Percentiles rank a stretch among this genome's conserved stretches.
Evolutionary conservation across 768 basidiomycete genomes (phyloP).

Genomic region (Coprinopsis sp.): DNA sequence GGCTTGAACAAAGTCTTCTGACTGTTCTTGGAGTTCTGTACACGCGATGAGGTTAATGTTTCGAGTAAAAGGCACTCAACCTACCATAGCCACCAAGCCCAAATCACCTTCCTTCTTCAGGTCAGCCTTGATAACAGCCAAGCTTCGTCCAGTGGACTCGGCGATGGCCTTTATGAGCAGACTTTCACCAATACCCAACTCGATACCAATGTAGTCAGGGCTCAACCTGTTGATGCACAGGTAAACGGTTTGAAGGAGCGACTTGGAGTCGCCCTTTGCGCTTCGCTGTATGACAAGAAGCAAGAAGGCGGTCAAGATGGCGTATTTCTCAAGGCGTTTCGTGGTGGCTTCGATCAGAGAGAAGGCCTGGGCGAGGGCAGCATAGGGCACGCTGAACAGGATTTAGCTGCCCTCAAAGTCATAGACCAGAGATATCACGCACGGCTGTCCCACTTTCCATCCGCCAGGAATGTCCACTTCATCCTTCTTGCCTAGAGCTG

Average conservation of each 20-base stretch:
- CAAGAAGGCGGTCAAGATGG: slow-evolving; percentile 83
- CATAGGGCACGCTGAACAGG: slow-evolving; percentile 78
- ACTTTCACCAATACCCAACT: slow-evolving; percentile 95
- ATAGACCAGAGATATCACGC: slow-evolving; percentile 27
- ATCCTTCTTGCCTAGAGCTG: slow-evolving; percentile 50
- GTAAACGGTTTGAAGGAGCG: slow-evolving; percentile 86
- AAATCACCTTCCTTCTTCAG: slow-evolving; percentile 94
- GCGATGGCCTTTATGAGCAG: slow-evolving; percentile 92
- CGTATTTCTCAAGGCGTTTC: slow-evolving; percentile 89
- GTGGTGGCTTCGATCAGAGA: slow-evolving; percentile 89
- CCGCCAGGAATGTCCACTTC: slow-evolving; percentile 78
- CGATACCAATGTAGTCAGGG: slow-evolving; percentile 92
- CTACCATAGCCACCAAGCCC: slow-evolving; percentile 92
- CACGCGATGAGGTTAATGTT: neutral
- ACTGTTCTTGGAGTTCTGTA: slow-evolving; percentile 84
- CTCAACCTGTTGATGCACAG: slow-evolving; percentile 96
- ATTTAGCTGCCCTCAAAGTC: slow-evolving; percentile 2
- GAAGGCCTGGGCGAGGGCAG: slow-evolving; percentile 86
- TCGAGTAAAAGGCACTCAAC: slow-evolving; percentile 15
- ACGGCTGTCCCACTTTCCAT: slow-evolving; percentile 86
- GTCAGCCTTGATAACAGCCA: slow-evolving; percentile 80
- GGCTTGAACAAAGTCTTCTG: slow-evolving; percentile 95
- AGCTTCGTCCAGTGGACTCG: slow-evolving; percentile 89
- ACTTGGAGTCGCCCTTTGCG: slow-evolving; percentile 63
- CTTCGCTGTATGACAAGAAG: slow-evolving; percentile 87